These are phyloP conservation scores for Polytrichum formosum DNA, from an alignment of 225 moss, liverwort and hornwort species.

Conservation along the genomic window DNA sequence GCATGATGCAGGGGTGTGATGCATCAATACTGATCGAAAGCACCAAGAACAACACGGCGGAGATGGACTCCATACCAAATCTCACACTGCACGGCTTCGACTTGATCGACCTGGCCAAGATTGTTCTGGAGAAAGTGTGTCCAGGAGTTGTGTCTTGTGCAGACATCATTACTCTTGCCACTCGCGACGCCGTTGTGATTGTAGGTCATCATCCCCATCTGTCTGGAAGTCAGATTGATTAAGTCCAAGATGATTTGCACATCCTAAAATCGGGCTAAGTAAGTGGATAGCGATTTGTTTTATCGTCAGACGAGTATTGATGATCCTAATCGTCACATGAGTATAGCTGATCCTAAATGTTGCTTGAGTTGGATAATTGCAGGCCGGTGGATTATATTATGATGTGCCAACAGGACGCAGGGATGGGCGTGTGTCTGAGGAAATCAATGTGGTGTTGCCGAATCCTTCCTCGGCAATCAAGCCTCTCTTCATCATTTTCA, in stretches of 20 bases:
- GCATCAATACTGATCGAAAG: constrained; percentile 23
- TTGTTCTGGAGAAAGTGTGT: constrained; percentile 47
- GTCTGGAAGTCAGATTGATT: too few species aligned
- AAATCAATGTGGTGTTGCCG: background rate
- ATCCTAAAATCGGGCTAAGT: too few species aligned
- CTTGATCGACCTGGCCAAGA: constrained; percentile 42
- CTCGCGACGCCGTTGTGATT: constrained; percentile 45
- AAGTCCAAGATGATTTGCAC: too few species aligned
- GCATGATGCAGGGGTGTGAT: constrained; percentile 31
- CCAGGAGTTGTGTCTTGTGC: constrained; percentile 67
- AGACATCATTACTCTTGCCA: constrained; percentile 56
- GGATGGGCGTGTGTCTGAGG: background rate
- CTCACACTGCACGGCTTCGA: constrained; percentile 29
- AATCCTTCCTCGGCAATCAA: background rate
- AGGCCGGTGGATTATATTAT: background rate
- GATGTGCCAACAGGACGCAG: background rate
- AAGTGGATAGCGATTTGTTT: too few species aligned
- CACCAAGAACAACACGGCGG: constrained; percentile 4
- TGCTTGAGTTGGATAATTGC: background rate
- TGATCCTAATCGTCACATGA: too few species aligned
- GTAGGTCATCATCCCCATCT: constrained; percentile 7
- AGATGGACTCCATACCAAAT: constrained; percentile 15
- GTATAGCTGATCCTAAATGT: too few species aligned
- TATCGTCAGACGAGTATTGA: too few species aligned
- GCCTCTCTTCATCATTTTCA: background rate